Evolutionary conservation across 345 rosid genomes (phyloP), one percentile per base, ranked within the genome.

Genomic region (Pistacia vera): DNA sequence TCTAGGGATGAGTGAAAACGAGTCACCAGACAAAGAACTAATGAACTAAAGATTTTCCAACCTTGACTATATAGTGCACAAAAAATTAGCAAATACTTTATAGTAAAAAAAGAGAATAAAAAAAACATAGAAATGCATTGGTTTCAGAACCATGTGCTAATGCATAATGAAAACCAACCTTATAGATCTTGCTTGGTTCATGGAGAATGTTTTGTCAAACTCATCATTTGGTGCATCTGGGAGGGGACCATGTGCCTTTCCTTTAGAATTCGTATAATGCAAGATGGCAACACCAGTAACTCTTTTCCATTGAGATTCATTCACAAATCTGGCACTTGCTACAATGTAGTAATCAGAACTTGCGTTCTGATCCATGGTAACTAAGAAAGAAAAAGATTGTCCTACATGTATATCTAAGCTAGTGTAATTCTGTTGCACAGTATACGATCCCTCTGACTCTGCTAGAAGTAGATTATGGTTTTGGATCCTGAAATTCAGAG

Each of bases 131-230:
- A 51, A 44, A 44, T 14, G 17, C 17, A 17, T 48, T 20, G n/a
- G 17, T 22, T 60, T 77, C 17, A 16, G 41, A 16, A 55, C 25
- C 46, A 73, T 61, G 57, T 20, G 52, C 12, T 20, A 33, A 10
- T 36, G 16, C 35, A 73, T 54, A 28, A 71, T 57, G 10, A 57
- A 76, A 56, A 79, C 87, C 13, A 80, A 92, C 99, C 99, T 94
- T 88, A 97, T 91, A 38, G 99, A 97, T 88, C 98, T 89, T 52
- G 98, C 97, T 83, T 97, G 99, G 85, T 94, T 97, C 99, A 97
- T 97, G 68, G 99, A 96, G 84, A 85, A 94, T 68, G 97, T 92
- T 79, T 94, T 94, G 82, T 97, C 98, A 44, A 81, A 94, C 71
- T 89, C 92, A 68, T 94, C 98, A 54, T 88, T 83, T 11, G 98